Evolutionary conservation across 2,329 filamentous ascomycete species (phyloP), one percentile per base, ranked within the genome.

Genomic region (Mycosphaerelloides madeirae): DNA sequence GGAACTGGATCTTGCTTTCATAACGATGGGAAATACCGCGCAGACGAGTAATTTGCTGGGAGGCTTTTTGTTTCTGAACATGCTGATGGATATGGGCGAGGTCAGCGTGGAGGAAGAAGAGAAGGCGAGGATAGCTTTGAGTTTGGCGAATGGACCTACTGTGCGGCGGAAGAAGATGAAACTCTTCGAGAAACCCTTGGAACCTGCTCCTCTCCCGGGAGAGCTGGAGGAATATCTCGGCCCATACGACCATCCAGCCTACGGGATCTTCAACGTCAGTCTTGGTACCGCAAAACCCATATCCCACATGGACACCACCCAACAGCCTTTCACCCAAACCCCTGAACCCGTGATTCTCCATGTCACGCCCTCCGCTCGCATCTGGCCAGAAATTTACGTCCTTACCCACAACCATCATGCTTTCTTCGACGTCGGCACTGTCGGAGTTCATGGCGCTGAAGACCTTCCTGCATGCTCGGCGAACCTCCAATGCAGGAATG

Each of bases 51-150:
- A 15, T 18, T 3, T 9, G 9, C 9, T 34, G 3, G 32, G 14
- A 5, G 5, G 8, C 53, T 38, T 12, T 56, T 60, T 3, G 50
- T 64, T 15, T 29, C 62, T 7, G 54, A 54, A 9, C 61, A 62
- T 35, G 44, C 53, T 16, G 51, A 49, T 12, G 48, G 28, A 13
- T 45, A 44, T 16, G 14, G 33, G 29, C 12, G 32, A 16, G 14
- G 38, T 13, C 12, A 19, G 9, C 9, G 8, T 14, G 13, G 15
- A 34, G 15, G 32, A 18, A 4, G 32, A 16, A 14, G 12, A 11
- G 32, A 34, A 9, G 11, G 9, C 11, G 14, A 19, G 5, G 9
- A 18, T 19, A 11, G 18, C 5, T 11, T 15, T 11, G 15, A 19
- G 9, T 18, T 5, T 32, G 13, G 31, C 32, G 5, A 18, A 11